Percentiles rank a stretch among this genome's conserved stretches.
phyloP scores from a whole-genome alignment of 306 rosid genomes.

The Dalbergia cochinchinensis region DNA sequence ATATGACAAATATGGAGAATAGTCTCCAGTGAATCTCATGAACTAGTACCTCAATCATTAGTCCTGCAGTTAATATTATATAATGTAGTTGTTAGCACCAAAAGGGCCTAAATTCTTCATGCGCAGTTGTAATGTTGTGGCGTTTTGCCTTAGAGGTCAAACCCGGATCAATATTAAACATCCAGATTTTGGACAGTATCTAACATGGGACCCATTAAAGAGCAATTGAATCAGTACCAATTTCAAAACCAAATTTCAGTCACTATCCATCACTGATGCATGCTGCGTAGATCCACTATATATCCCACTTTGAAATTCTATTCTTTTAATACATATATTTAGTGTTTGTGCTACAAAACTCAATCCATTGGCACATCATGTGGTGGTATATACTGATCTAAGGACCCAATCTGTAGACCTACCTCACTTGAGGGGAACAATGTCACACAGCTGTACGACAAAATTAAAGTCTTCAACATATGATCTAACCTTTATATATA shows the following conservation, averaged over 20 bases:
- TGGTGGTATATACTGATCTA: constrained; percentile 18
- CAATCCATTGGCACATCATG: constrained; percentile 18
- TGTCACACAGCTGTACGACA: constrained; percentile 50
- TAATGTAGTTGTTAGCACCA: constrained; percentile 47
- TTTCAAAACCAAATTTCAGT: constrained; percentile 30
- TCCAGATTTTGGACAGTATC: constrained; percentile 53
- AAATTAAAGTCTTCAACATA: constrained; percentile 43
- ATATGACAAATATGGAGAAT: constrained; percentile 49
- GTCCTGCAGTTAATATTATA: constrained; percentile 25
- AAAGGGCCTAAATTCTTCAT: constrained; percentile 43
- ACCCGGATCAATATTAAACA: constrained; percentile 49
- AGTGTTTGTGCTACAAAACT: constrained; percentile 13
- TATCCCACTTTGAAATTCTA: constrained; percentile 17
- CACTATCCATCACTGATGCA: constrained; percentile 10
- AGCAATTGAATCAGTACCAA: constrained; percentile 18
- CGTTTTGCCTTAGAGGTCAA: constrained; percentile 55
- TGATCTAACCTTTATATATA: constrained; percentile 16
- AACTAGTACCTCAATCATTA: constrained; percentile 45
- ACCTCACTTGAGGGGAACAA: constrained; percentile 39
- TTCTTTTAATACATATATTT: neutral
- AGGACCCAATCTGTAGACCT: constrained; percentile 31
- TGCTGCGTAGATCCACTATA: constrained; percentile 40
- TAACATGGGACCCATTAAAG: constrained; percentile 49
- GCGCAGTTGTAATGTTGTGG: constrained; percentile 43
- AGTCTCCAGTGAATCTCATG: constrained; percentile 40